Evolutionary conservation across 2,329 filamentous ascomycete genomes (phyloP).

Genomic region (Chalaropsis ovoidea): DNA sequence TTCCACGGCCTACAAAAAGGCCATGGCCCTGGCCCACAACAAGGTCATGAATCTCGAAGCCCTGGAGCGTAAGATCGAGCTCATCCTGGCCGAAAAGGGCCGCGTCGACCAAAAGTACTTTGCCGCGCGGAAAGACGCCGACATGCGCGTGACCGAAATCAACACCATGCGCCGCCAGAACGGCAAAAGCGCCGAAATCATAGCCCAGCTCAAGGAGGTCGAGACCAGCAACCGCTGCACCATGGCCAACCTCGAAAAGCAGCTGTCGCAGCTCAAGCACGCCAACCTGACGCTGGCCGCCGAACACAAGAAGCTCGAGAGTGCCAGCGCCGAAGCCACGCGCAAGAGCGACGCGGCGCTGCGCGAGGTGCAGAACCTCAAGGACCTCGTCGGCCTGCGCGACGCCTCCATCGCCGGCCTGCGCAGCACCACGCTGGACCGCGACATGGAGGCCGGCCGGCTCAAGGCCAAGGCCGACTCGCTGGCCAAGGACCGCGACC

Average conservation of each 20-base stretch:
- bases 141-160: slow-evolving; percentile 72
- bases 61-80: slow-evolving; percentile 66
- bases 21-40: slow-evolving; percentile 71
- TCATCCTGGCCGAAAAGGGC: slow-evolving; percentile 75
- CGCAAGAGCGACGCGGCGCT: slow-evolving; percentile 62
- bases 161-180: slow-evolving; percentile 71
- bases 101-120: slow-evolving; percentile 99
- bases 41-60: slow-evolving; percentile 69
- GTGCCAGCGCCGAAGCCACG: slow-evolving; percentile 57
- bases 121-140: slow-evolving; percentile 85
- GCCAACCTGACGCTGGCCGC: slow-evolving; percentile 58
- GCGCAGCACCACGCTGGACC: slow-evolving; percentile 49
- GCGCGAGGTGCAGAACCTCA: slow-evolving; percentile 67
- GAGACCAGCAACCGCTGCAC: slow-evolving; percentile 68
- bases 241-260: slow-evolving; percentile 79
- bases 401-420: slow-evolving; percentile 49
- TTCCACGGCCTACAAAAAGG: slow-evolving; percentile 83
- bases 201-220: slow-evolving; percentile 82
- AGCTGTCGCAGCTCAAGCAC: slow-evolving; percentile 72
- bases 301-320: slow-evolving; percentile 67
- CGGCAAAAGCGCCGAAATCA: slow-evolving; percentile 83
- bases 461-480: slow-evolving; percentile 68
- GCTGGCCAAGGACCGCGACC: slow-evolving; percentile 70
- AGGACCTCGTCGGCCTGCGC: slow-evolving; percentile 61
- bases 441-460: slow-evolving; percentile 69